Percentiles rank a stretch among this genome's conserved stretches.
Conservation (phyloP, 805 yeast genomes). For the Torulaspora microellipsoides region DNA sequence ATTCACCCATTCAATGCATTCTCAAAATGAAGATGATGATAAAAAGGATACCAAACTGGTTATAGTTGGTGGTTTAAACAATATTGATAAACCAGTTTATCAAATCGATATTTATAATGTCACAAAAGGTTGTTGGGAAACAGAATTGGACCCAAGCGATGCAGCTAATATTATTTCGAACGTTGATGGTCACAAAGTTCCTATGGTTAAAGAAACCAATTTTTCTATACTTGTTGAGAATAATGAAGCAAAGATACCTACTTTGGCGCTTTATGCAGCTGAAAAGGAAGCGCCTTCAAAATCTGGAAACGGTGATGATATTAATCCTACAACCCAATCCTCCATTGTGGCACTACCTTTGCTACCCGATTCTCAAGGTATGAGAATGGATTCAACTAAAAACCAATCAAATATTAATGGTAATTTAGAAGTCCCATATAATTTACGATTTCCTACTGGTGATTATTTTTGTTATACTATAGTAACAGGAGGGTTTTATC, state of each 20-base stretch:
- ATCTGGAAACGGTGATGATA: slow-evolving; percentile 4
- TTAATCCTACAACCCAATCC: slow-evolving; percentile 8
- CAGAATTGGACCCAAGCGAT: slow-evolving; percentile 11
- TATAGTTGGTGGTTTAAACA: slow-evolving; percentile 34
- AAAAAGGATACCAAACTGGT: slow-evolving; percentile 31
- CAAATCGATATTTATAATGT: slow-evolving; percentile 32
- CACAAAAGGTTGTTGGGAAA: slow-evolving; percentile 31
- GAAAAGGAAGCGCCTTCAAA: slow-evolving; percentile 16
- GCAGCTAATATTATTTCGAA: slow-evolving; percentile 18
- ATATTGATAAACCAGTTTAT: slow-evolving; percentile 29
- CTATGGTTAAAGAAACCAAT: slow-evolving; percentile 19
- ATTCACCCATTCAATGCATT: slow-evolving; percentile 49
- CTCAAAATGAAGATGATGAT: slow-evolving; percentile 27
- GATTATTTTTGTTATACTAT: slow-evolving; percentile 64
- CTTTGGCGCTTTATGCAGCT: slow-evolving; percentile 22
- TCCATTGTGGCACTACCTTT: slow-evolving; percentile 37
- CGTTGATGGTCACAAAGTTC: slow-evolving; percentile 18
- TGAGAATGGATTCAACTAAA: slow-evolving; percentile 27
- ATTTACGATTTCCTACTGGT: slow-evolving; percentile 52
- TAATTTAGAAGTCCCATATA: slow-evolving; percentile 25
- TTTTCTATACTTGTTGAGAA: slow-evolving; percentile 28
- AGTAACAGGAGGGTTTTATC: slow-evolving; percentile 55
- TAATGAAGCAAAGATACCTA: slow-evolving; percentile 28
- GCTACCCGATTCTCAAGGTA: slow-evolving; percentile 31
- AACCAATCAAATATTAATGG: slow-evolving; percentile 19